Evolutionary conservation across 768 basidiomycete species (phyloP), one percentile per base, ranked within the genome.

Genomic region (Termitomyces sp.): DNA sequence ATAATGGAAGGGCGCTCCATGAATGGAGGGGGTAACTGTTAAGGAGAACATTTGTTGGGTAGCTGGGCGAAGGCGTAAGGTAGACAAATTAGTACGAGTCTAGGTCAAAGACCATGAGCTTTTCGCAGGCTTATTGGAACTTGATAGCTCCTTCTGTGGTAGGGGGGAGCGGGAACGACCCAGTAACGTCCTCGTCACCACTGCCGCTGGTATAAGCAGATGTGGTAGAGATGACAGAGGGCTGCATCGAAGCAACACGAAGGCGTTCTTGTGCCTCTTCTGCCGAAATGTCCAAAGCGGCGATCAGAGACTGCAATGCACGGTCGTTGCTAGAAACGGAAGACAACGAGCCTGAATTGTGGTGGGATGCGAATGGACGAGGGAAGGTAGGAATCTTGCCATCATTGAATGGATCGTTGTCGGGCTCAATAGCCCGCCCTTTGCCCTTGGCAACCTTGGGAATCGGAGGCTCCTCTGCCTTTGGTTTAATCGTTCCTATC

Each of bases 281-380:
- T 44, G 76, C 73, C 1, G 77, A 66, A 2, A 77, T 71, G 35
- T 85, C 79, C 42, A 90, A 77, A n/a, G 84, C 87, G 21, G 83
- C 86, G 57, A 89, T 79, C 51, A 89, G 74, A n/a, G 84, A 85
- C 65, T 76, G 77, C 62, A 89, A 69, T 16, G 86, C 85, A 44
- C 76, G 79, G 52, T 82, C 77, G 47, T 76, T 81, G 59, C 74
- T 78, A 12, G 74, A 67, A n/a, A 67, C 67, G 16, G 80, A 77
- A 0, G 76, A 66, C 23, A 68, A 59, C 3, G 78, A 78, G 7
- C 65, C 61, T 7, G 69, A 66, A 1, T 69, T 53, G 5, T 59
- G 57, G 59, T 81, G 76, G 21, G 64, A 19, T 8, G 32, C 58
- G 51, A 76, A 74, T 11, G 69, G 57, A 6, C 71, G 74, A n/a